Evolutionary conservation across 2,329 filamentous ascomycete species (phyloP), one percentile per base, ranked within the genome.

Genomic region (Cryphonectria naterciae): DNA sequence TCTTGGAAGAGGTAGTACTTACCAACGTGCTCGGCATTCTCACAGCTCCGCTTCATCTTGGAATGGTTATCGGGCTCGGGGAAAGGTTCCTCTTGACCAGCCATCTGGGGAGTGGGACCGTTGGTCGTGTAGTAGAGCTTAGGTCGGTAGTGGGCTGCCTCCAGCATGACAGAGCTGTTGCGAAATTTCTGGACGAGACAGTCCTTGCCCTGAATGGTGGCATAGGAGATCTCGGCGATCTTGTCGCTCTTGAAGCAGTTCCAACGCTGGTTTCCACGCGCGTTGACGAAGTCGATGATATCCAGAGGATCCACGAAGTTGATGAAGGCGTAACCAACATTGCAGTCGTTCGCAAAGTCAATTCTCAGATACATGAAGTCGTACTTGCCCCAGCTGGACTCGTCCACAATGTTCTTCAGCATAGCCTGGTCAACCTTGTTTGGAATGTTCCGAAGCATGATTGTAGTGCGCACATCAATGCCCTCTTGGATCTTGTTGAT

Each of bases 331-430:
- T 98, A 98, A 62, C 96, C 96, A 71, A 98, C 95, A 79, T 94
- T 95, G 90, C 92, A 94, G 74, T 93, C 90, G 76, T 94, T 93
- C 68, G 89, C 89, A 75, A 95, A 95, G 79, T 95, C 93, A 76
- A 98, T 98, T 54, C 96, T 91, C 67, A 98, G 83, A 79, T 99
- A 99, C 85, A 97, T 90, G 80, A 98, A 98, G 78, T 98, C 95
- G 79, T 97, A 98, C 73, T 92, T 91, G 41, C 94, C 94, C 81
- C 87, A 89, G 79, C 91, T 93, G 22, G 90, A 92, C 73, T 91
- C 86, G 77, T 98, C 93, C 19, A 98, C 85, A 69, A 97, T 91
- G 0, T 85, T 81, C 83, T 97, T 97, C 22, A 98, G 83, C 83
- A 92, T 91, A 0, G 86, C 83, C 80, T 94, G 89, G 76, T 94